A percentile compares a stretch with the other conserved stretches of the same genome.
Conservation (phyloP, 495 filamentous ascomycete genomes). For the Neurospora pannonica region DNA sequence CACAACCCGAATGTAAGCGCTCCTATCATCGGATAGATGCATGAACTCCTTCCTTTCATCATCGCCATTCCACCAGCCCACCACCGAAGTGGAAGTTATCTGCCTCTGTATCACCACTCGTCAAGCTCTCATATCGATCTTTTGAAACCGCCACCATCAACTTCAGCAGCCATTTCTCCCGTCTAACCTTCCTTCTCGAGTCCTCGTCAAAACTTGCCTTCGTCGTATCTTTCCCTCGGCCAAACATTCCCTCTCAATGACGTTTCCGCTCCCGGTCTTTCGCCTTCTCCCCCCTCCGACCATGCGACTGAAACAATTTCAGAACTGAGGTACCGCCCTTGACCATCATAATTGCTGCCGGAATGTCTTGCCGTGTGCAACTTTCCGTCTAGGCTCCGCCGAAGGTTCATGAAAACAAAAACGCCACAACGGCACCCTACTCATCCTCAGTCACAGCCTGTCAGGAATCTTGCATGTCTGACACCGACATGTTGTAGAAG, state of each 20-base stretch:
- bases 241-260: not conserved
- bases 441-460: not conserved
- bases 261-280: rapidly evolving
- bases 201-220: not conserved
- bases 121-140: not conserved
- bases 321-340: not conserved
- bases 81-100: not conserved
- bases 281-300: not conserved
- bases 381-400: not conserved
- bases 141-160: not conserved
- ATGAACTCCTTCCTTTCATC: not conserved
- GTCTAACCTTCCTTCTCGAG: not conserved
- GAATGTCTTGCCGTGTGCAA: not conserved
- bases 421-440: not conserved
- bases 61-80: not conserved
- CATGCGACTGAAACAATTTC: not conserved
- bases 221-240: not conserved
- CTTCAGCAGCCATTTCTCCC: not conserved
- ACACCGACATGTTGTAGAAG: not conserved
- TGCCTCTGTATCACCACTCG: not conserved
- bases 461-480: not conserved
- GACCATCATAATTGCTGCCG: not conserved
- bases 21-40: not conserved
- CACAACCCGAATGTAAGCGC: not conserved
- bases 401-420: no score